Conservation (phyloP, 495 filamentous ascomycete species). For the Hyphodiscus hymeniophilus region DNA sequence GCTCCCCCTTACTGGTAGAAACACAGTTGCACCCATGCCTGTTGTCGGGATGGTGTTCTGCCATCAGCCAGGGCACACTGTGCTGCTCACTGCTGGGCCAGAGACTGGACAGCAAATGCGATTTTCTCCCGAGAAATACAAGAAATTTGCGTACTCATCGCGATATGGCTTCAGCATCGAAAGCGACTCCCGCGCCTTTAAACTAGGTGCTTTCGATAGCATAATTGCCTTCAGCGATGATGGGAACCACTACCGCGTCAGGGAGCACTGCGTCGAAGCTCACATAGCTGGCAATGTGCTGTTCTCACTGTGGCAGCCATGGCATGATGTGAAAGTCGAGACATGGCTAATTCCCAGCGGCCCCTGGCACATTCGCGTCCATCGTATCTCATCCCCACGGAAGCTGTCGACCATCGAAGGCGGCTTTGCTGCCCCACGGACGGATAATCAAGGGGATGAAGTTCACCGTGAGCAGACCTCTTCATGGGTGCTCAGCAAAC, state of each 20-base stretch:
- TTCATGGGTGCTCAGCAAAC: constrained; percentile 1
- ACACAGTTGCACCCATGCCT: neutral
- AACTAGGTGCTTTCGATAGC: constrained; percentile 5
- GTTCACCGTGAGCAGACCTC: neutral
- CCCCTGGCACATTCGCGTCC: constrained; percentile 5
- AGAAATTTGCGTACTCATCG: constrained; percentile 14
- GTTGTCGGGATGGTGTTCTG: constrained; percentile 3
- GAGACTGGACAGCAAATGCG: constrained; percentile 5
- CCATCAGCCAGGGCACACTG: constrained; percentile 4
- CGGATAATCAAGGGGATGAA: neutral
- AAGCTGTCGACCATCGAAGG: constrained; percentile 5
- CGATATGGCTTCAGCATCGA: constrained; percentile 8
- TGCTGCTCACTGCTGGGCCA: constrained; percentile 9
- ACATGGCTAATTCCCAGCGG: constrained; percentile 3
- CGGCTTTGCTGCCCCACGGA: constrained; percentile 2
- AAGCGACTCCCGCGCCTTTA: neutral
- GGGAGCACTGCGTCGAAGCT: constrained; percentile 6
- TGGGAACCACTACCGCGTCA: constrained; percentile 2
- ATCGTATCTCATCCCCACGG: constrained; percentile 4
- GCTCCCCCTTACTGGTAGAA: neutral
- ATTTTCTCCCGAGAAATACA: constrained; percentile 8
- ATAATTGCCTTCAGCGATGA: constrained; percentile 2
- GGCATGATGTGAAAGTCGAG: constrained; percentile 7
- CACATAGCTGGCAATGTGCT: constrained; percentile 1
- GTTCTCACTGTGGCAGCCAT: constrained; percentile 4